Base-by-base conservation (phyloP, 2,329 filamentous ascomycete species). In the Ascochyta clinopodiicola region DNA sequence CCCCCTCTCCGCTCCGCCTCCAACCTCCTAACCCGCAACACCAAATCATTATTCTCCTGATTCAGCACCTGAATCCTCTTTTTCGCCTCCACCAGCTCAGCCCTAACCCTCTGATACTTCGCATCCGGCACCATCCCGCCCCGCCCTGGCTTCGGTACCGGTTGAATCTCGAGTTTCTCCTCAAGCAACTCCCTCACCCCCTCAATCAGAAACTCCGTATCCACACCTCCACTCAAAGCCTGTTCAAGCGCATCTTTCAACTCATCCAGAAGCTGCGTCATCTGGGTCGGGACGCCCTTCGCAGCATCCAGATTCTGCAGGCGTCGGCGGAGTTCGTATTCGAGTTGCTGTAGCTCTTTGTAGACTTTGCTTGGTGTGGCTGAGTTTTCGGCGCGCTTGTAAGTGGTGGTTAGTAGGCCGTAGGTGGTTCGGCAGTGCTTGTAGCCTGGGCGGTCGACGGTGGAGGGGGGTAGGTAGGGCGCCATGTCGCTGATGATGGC, bases 11-110 rank as follows among this genome's bases (percentile, higher is more conserved):
- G 34, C 34, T 50, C 40, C 3, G 46, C 42, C 39, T 61, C 47
- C 51, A 62, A 39, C 22, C 44, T 48, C 48, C 51, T 67, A n/a
- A 69, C 35, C 12, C 45, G 35, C 27, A 65, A 25, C 1, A 44
- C 38, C 17, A 70, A 29, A 1, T 40, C 24, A n/a, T 70, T 69
- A 19, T 67, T 66, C 52, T 67, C 66, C 34, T 60, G 57, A 19
- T 67, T 68, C 36, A 68, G 50, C 44, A 49, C 60, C 25, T 39
- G 34, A 7, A 61, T 62, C 52, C 51, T 63, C 27, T 49, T 50
- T 6, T 58, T 56, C 25, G 58, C 60, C 15, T 43, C 51, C 9
- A 24, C 27, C 9, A 66, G 59, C 46, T 62, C 60, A 0, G 58
- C 59, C 31, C 42, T 42, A 13, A 60, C 46, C 17, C 60, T 55